Evolutionary conservation across 129 eudicot species (phyloP), one percentile per base, ranked within the genome.

Genomic region (Smallanthus sonchifolius): DNA sequence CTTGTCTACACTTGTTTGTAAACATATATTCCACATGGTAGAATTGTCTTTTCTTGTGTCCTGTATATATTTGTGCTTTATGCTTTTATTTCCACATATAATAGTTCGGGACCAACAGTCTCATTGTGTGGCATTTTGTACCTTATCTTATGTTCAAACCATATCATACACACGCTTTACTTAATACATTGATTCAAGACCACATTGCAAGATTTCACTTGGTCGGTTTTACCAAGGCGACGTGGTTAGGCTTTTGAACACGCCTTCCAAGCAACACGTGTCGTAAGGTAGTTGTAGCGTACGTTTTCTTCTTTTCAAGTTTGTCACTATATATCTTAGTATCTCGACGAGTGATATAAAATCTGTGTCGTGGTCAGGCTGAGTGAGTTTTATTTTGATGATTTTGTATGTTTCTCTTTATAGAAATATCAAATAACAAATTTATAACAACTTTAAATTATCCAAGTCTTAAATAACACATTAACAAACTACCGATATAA

Each of bases 111-210:
- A 66, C 80, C 67, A 51, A 19, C 5, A 54, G 40, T 63, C 67
- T 8, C 56, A 64, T 37, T 52, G 39, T 59, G 69, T 73, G 69
- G 77, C 77, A 43, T 32, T 75, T 65, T 66, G 67, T 76, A 55
- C 55, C 57, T 20, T 65, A 75, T 75, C 73, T 49, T 75, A 40
- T 19, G 55, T 60, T n/a, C 20, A 6, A 24, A 72, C 32, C 54
- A 72, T 73, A 61, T 59, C 59, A 43, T 14, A 73, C 69, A 39
- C 59, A 73, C 77, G 14, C 20, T 43, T 42, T 15, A 39, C 35
- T 17, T 36, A 10, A 45, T 36, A 40, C 67, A 44, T 8, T 48
- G 2, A 10, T 40, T 24, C 30, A 15, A 8, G 19, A 65, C 45
- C 51, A 75, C 63, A 47, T 63, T 62, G 20, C 13, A 39, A 56